These are phyloP conservation scores for Saccharomycopsis microspora DNA, from an alignment of 805 yeast species.

Conservation along the genomic window DNA sequence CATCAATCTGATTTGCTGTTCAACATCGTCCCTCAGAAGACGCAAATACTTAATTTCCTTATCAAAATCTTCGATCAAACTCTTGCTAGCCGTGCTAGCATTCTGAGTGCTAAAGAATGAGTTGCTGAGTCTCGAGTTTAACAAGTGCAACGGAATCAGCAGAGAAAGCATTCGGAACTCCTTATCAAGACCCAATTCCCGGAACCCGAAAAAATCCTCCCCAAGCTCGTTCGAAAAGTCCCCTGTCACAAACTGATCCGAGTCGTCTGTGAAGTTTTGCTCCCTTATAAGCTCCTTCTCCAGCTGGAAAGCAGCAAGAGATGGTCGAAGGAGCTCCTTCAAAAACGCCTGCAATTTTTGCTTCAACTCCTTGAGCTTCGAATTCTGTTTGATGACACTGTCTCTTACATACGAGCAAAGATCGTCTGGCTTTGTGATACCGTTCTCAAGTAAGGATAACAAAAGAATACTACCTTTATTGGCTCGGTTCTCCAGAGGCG, in stretches of 20 bases:
- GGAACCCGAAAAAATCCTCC: conserved; percentile 96
- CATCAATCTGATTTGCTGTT: conserved; percentile 44
- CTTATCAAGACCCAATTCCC: conserved; percentile 83
- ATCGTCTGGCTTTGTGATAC: conserved; percentile 69
- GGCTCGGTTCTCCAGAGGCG: conserved; percentile 28
- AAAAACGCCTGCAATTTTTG: conserved; percentile 57
- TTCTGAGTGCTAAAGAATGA: conserved; percentile 35
- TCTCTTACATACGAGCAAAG: conserved; percentile 66
- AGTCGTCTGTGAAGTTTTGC: conserved; percentile 72
- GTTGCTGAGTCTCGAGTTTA: conserved; percentile 64
- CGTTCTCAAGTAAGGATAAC: conserved; percentile 71
- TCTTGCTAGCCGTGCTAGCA: conserved; percentile 31
- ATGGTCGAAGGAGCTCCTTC: conserved; percentile 76
- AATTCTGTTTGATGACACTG: conserved; percentile 55
- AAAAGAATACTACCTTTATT: conserved; percentile 38
- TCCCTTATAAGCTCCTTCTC: conserved; percentile 56
- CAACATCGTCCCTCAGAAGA: conserved; percentile 40
- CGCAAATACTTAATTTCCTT: conserved; percentile 38
- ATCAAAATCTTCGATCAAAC: conserved; percentile 55
- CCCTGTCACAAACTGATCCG: conserved; percentile 91
- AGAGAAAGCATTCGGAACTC: conserved; percentile 80
- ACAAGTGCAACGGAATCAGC: conserved; percentile 79
- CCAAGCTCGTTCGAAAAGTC: conserved; percentile 90
- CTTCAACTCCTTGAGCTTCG: conserved; percentile 59
- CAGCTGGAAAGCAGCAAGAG: conserved; percentile 23